These are phyloP conservation scores for Phytophthora brassicae DNA, from an alignment of 352 stramenopile genomes.

Conservation along the genomic window DNA sequence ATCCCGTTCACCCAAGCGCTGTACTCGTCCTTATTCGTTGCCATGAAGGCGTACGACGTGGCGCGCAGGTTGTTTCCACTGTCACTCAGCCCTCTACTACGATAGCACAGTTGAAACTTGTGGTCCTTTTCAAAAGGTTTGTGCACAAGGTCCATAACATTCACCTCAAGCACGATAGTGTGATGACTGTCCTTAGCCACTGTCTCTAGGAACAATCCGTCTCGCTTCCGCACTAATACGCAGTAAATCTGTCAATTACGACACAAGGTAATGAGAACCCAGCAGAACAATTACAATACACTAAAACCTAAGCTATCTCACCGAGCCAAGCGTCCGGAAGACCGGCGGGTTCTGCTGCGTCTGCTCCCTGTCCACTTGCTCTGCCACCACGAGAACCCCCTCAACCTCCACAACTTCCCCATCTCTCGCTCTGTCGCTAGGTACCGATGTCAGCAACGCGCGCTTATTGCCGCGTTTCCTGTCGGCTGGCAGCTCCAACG, in stretches of 20 bases:
- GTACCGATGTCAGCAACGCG: slow-evolving; percentile 24
- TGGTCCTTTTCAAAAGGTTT: slow-evolving; percentile 32
- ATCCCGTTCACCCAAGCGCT: slow-evolving; percentile 42
- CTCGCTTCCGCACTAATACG: slow-evolving; percentile 39
- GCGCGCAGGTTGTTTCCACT: slow-evolving; percentile 11
- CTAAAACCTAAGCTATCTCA: slow-evolving; percentile 7
- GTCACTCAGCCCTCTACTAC: not conserved
- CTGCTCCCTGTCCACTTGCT: slow-evolving; percentile 34
- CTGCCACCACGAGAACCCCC: slow-evolving; percentile 49
- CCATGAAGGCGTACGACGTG: slow-evolving; percentile 42
- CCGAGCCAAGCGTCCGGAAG: slow-evolving; percentile 51
- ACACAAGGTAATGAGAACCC: slow-evolving; percentile 21
- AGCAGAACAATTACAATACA: not conserved
- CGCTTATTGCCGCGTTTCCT: slow-evolving; percentile 51
- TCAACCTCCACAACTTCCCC: slow-evolving; percentile 49
- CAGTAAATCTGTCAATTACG: slow-evolving; percentile 49
- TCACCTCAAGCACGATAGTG: slow-evolving; percentile 36
- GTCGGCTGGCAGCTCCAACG: slow-evolving; percentile 7
- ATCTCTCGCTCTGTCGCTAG: slow-evolving; percentile 17
- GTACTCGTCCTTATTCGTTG: slow-evolving; percentile 31
- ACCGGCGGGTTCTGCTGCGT: slow-evolving; percentile 14
- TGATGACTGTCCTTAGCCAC: slow-evolving; percentile 40
- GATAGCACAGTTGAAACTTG: slow-evolving; percentile 45
- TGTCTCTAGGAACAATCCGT: slow-evolving; percentile 41
- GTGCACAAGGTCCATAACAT: slow-evolving; percentile 41